A percentile compares a stretch with the other conserved stretches of the same genome.
Evolutionary conservation across 1,139 yeast species (phyloP).

Genomic region (Geotrichum bryndzae): DNA sequence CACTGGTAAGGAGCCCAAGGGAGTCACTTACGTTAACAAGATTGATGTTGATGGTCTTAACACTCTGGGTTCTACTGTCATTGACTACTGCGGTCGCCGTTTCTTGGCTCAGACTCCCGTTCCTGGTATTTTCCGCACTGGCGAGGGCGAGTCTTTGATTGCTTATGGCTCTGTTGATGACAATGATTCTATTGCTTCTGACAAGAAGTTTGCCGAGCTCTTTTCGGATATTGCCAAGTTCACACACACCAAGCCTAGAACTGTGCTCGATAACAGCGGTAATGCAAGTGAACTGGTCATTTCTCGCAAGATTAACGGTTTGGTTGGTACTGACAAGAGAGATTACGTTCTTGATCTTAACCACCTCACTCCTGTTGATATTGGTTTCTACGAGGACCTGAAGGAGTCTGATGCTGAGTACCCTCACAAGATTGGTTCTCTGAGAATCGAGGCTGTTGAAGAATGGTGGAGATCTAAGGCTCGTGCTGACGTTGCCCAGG

Average conservation of each 20-base stretch:
- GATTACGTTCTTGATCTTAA: constrained; percentile 78
- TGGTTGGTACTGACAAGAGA: constrained; percentile 79
- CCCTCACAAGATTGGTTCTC: constrained; percentile 72
- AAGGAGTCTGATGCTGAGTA: constrained; percentile 49
- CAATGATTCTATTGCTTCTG: constrained; percentile 43
- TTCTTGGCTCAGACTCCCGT: constrained; percentile 54
- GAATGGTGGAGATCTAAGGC: constrained; percentile 75
- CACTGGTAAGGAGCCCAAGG: constrained; percentile 69
- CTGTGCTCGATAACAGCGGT: constrained; percentile 43
- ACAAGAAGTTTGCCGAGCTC: constrained; percentile 48
- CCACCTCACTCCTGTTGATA: constrained; percentile 79
- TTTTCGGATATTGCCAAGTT: constrained; percentile 62
- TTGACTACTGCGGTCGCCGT: constrained; percentile 86
- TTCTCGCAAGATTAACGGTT: constrained; percentile 79
- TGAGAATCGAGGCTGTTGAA: constrained; percentile 84
- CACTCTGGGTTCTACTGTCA: constrained; percentile 71
- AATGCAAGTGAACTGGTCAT: constrained; percentile 43
- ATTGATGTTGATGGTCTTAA: constrained; percentile 60
- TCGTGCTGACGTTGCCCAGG: constrained; percentile 40
- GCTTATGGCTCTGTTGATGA: constrained; percentile 73
- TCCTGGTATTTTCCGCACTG: constrained; percentile 79
- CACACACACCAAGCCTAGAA: constrained; percentile 71
- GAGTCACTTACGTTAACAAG: constrained; percentile 63
- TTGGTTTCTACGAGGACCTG: constrained; percentile 59
- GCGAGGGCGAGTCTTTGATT: constrained; percentile 45